Conservation (phyloP, 306 rosid species). For the Citrullus colocynthis region DNA sequence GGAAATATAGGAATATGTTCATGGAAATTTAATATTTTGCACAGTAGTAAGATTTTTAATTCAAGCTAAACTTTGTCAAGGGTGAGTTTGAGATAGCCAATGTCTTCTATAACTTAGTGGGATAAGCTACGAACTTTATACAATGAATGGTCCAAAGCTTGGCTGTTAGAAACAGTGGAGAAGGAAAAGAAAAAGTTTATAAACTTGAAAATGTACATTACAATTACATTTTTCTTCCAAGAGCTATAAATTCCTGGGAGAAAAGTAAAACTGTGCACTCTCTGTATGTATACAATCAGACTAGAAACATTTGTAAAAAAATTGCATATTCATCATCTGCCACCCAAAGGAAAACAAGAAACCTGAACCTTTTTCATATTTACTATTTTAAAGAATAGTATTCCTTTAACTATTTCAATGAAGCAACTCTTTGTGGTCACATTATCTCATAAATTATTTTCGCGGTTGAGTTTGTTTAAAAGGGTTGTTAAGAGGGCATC, state of each 20-base stretch:
- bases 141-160: background rate
- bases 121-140: background rate
- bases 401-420: background rate
- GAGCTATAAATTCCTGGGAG: background rate
- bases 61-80: background rate
- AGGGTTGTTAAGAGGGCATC: constrained; percentile 68
- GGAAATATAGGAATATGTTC: no score
- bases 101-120: background rate
- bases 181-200: background rate
- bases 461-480: constrained; percentile 52
- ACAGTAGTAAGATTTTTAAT: background rate
- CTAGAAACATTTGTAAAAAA: background rate
- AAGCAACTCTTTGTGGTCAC: background rate
- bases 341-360: background rate
- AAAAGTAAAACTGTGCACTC: background rate
- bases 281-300: background rate
- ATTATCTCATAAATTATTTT: constrained; percentile 19
- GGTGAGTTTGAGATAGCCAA: background rate
- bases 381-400: background rate
- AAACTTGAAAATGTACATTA: background rate
- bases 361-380: background rate
- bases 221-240: background rate
- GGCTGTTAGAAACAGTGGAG: background rate
- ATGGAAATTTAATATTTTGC: no score
- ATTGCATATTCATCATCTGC: background rate